Conservation (phyloP, 2,329 filamentous ascomycete genomes). For the Pseudogymnoascus sp. region DNA sequence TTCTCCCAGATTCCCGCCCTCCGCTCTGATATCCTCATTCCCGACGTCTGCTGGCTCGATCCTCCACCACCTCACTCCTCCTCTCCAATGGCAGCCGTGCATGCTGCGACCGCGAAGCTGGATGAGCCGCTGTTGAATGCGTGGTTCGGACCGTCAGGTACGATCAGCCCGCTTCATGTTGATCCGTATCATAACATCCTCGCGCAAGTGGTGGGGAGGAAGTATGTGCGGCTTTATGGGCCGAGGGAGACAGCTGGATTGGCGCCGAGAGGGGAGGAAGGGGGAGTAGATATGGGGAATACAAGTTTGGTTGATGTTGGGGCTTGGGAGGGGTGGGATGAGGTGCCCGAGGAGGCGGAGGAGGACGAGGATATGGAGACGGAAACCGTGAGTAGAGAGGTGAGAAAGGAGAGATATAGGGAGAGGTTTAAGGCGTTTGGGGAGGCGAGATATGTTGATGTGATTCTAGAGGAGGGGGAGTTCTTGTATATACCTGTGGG, state of each 20-base stretch:
- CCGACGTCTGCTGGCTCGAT: slow-evolving; percentile 73
- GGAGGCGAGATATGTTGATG: slow-evolving; percentile 47
- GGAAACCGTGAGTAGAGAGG: slow-evolving; percentile 9
- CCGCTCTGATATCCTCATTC: slow-evolving; percentile 64
- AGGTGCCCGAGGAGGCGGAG: slow-evolving; percentile 10
- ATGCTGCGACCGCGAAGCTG: slow-evolving; percentile 29
- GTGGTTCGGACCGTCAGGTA: slow-evolving; percentile 83
- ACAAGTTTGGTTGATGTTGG: slow-evolving; percentile 75
- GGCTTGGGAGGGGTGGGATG: slow-evolving; percentile 49
- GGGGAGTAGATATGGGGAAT: slow-evolving; percentile 83
- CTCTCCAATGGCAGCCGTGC: slow-evolving; percentile 35
- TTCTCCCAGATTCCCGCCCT: slow-evolving; percentile 73
- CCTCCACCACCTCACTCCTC: slow-evolving; percentile 48
- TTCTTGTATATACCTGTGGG: slow-evolving; percentile 82
- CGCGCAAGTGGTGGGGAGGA: slow-evolving; percentile 78
- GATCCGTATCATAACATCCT: slow-evolving; percentile 92
- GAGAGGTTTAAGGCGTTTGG: slow-evolving; percentile 19
- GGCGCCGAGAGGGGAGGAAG: slow-evolving; percentile 53
- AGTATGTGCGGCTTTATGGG: slow-evolving; percentile 84
- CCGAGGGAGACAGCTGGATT: slow-evolving; percentile 50
- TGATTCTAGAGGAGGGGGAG: slow-evolving; percentile 71
- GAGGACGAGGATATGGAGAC: slow-evolving; percentile 12
- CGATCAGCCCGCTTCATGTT: slow-evolving; percentile 86
- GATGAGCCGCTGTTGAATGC: slow-evolving; percentile 68
- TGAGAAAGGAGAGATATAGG: slow-evolving; percentile 10